These are phyloP conservation scores for Chrysoporthe puriensis DNA, from an alignment of 2,329 filamentous ascomycete species.

Conservation along the genomic window DNA sequence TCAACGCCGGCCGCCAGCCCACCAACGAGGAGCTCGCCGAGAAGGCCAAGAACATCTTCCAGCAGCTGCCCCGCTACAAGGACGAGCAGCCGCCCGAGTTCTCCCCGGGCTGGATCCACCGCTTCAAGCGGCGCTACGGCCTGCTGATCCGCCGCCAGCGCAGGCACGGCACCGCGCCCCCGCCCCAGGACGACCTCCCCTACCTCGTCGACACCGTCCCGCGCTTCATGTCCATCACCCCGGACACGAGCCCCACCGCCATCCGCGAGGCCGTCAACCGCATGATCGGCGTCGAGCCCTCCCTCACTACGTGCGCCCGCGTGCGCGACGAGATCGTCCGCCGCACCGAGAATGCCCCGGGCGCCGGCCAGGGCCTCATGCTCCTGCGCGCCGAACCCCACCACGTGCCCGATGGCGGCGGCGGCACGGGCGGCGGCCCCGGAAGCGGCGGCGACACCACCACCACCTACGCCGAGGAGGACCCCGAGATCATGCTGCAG, in stretches of 20 bases:
- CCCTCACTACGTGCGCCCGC: conserved; percentile 56
- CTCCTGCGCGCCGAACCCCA: conserved; percentile 31
- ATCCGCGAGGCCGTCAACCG: conserved; percentile 62
- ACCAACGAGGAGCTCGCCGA: conserved; percentile 66
- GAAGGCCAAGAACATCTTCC: conserved; percentile 64
- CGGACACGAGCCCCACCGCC: conserved; percentile 62
- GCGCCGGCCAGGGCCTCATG: conserved; percentile 25
- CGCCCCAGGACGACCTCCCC: conserved; percentile 58
- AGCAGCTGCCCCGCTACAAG: conserved; percentile 62
- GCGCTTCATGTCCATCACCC: conserved; percentile 59
- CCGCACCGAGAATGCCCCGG: conserved; percentile 39
- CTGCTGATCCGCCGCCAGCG: conserved; percentile 61
- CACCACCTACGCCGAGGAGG: conserved; percentile 50
- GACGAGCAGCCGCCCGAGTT: conserved; percentile 64
- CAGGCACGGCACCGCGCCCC: conserved; percentile 52
- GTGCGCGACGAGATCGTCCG: conserved; percentile 62
- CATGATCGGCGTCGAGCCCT: conserved; percentile 58
- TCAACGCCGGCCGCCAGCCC: conserved; percentile 57
- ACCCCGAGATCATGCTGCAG: conserved; percentile 61
- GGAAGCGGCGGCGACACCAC: conserved; percentile 31
- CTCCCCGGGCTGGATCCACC: conserved; percentile 66
- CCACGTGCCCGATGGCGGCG: conserved; percentile 30
- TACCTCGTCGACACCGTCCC: conserved; percentile 65
- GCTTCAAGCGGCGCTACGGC: conserved; percentile 67
- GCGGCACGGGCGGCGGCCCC: not conserved